Conservation (phyloP, 441 rosid species). For the Gossypium schwendimanii region DNA sequence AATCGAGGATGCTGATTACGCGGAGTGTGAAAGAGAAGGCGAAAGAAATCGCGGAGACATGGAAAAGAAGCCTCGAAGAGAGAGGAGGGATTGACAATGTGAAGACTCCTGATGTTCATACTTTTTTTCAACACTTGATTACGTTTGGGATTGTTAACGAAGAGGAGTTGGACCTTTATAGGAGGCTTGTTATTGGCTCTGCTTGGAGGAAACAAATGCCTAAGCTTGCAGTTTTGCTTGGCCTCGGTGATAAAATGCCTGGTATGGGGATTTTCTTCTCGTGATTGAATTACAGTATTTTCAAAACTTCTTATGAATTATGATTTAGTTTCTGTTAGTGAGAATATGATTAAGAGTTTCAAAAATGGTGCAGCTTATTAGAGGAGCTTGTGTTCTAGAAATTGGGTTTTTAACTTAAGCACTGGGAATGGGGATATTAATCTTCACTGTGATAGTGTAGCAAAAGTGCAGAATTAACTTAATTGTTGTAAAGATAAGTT, state of each 20-base stretch:
- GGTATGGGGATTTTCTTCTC: constrained; percentile 37
- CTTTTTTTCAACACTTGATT: constrained; percentile 88
- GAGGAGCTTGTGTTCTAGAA: not conserved
- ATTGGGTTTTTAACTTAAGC: not conserved
- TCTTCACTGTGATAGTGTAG: not conserved
- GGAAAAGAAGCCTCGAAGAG: constrained; percentile 86
- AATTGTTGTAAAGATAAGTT: not conserved
- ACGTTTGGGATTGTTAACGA: constrained; percentile 81
- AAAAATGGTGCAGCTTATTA: not conserved
- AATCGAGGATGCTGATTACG: constrained; percentile 64
- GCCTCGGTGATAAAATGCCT: constrained; percentile 81
- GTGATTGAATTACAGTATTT: not conserved
- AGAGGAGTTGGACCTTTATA: constrained; percentile 65
- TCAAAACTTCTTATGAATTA: too few relatives aligned
- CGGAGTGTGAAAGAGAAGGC: constrained; percentile 65
- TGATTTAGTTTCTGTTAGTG: not conserved
- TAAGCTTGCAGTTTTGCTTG: constrained; percentile 85
- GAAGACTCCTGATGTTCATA: constrained; percentile 91
- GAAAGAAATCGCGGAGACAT: constrained; percentile 69
- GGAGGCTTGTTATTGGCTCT: constrained; percentile 84
- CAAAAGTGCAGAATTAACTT: not conserved
- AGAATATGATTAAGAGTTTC: not conserved
- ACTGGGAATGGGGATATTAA: not conserved
- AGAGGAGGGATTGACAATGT: constrained; percentile 87
- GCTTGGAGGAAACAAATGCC: constrained; percentile 99